Percentiles rank a stretch among this genome's conserved stretches.
phyloP scores from a whole-genome alignment of 139 green algal genomes.

The Volvox africanus region DNA sequence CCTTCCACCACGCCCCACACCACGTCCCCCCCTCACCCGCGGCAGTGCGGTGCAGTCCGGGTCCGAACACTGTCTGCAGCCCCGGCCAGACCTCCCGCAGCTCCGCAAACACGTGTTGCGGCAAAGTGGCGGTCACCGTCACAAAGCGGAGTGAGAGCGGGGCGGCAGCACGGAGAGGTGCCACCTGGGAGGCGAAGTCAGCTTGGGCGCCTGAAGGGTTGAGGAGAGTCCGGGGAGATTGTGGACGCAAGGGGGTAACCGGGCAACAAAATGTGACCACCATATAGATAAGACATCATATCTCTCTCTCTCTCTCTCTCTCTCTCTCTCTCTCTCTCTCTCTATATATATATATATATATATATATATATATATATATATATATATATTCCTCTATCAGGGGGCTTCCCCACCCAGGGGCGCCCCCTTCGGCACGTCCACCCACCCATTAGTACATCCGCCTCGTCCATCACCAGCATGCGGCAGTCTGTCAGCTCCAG shows the following conservation, averaged over 20 bases:
- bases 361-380: no score
- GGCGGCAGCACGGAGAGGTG: slow-evolving; percentile 66
- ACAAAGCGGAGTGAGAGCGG: slow-evolving; percentile 65
- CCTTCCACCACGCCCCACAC: neutral
- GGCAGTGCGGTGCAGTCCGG: slow-evolving; percentile 86
- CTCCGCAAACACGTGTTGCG: slow-evolving; percentile 70
- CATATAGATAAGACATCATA: no score
- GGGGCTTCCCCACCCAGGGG: no score
- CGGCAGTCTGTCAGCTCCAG: slow-evolving; percentile 67
- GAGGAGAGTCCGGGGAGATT: neutral
- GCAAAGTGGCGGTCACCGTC: slow-evolving; percentile 89
- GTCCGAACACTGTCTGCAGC: slow-evolving; percentile 76
- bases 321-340: no score
- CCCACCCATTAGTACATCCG: slow-evolving; percentile 88
- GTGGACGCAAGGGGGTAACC: no score
- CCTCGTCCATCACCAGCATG: slow-evolving; percentile 89
- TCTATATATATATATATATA: no score
- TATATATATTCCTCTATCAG: no score
- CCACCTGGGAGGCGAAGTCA: slow-evolving; percentile 76
- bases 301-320: no score
- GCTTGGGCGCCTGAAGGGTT: slow-evolving; percentile 59
- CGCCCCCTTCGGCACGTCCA: no score
- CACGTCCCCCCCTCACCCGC: slow-evolving; percentile 58
- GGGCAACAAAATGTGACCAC: no score
- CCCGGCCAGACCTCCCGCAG: slow-evolving; percentile 69